Base-by-base conservation (phyloP, 139 green algal species). In the Chlamydomonas incerta region DNA sequence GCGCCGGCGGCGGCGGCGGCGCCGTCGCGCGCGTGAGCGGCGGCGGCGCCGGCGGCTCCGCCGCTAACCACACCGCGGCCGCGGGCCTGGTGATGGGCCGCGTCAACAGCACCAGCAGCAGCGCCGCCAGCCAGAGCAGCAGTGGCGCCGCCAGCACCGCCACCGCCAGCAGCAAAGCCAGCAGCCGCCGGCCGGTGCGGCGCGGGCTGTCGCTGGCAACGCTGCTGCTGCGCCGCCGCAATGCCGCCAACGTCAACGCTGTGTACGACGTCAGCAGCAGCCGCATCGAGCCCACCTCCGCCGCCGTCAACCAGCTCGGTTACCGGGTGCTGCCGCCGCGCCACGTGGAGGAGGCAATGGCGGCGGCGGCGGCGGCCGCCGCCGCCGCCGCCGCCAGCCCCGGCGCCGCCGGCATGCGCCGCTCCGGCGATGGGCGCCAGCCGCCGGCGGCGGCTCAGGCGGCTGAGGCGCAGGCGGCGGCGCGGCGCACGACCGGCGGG, bases 291-390 rank as follows among this genome's bases (percentile, higher is more conserved):
- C 58, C 15, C 8, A 66, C 77, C 13, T 83, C 77, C 11, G 17
- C 63, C 10, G 77, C 77, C 11, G 77, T 83, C 50, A 31, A 46
- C 15, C 34, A 63, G 14, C 63, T 83, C 17, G 77, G 55, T 26
- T 83, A 83, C 47, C 58, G 65, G 29, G 77, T 74, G 28, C 63
- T 83, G 63, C 77, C 77, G 65, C 77, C 77, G 13, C n/a, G 31
- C 20, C 77, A 83, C 31, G 77, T 83, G 9, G 77, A 83, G 77
- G 63, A 83, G 47, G 63, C 41, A n/a, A 29, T 83, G 77, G 77
- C 77, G 77, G 77, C 77, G 2, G 21, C 63, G 11, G 77, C 77
- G 1, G 63, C 76, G 17, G 76, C 63, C 9, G 60, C 77, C 11
- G 63, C 77, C 13, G 63, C 34, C 15, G 23, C 10, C 10, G 26